Base-by-base conservation (phyloP, 169 alveolate species). In the Plasmodium gonderi region DNA sequence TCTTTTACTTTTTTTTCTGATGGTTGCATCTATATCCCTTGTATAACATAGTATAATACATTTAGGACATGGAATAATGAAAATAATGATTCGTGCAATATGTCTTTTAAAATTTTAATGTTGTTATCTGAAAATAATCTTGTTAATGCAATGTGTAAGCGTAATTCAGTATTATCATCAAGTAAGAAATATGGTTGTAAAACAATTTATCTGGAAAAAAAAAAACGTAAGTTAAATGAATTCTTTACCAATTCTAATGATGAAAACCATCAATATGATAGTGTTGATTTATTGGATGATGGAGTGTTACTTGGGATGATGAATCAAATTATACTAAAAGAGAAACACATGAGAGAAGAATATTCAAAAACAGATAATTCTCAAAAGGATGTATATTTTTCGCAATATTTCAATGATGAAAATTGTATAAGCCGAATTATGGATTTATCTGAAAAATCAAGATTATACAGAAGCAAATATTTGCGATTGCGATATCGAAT, bases 381-480 rank as follows among this genome's bases (percentile, higher is more conserved):
- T 36, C 31, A 23, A 2, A 4, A 5, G 7, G 36, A 20, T 14
- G 65, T 3, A 75, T 38, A 75, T 40, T n/a, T 36, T 14, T 0
- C 26, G 29, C 9, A 7, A n/a, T 75, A 75, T 75, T 36, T 75
- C 65, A 45, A 75, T 40, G 81, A 75, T 17, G 51, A 36, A 5
- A 40, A 40, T 36, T 31, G 81, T 26, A 40, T 75, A 75, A 40
- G 11, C 20, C 45, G 81, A 23, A 75, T 75, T 31, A 75, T 36
- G 33, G 81, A 75, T 29, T 42, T 75, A 49, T 75, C 81, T 23
- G 54, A 49, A 75, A 75, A 75, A 75, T 75, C 81, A 75, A 75
- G 36, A 26, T 17, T 75, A 31, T 75, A 75, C 29, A 75, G 81
- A 17, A 75, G 68, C 81, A 26, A 26, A 75, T 40, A 14, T 75